Percentiles rank a stretch among this genome's conserved stretches.
phyloP scores from a whole-genome alignment of 2,329 filamentous ascomycete genomes.

The Xylariaceae sp. region DNA sequence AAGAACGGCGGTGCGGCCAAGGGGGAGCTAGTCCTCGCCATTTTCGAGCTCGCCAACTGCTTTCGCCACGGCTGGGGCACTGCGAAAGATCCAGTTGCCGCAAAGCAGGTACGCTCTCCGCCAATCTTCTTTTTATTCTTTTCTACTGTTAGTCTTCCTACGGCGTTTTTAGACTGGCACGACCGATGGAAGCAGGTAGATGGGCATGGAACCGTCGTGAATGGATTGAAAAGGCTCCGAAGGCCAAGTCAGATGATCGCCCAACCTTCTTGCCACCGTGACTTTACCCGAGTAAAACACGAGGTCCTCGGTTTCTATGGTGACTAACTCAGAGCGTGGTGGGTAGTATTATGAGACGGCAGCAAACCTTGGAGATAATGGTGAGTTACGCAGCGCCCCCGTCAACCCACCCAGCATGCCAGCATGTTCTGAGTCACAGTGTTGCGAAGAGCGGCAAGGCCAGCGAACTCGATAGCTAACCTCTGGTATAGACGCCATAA shows the following conservation, averaged over 20 bases:
- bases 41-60: conserved; percentile 89
- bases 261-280: conserved; percentile 3
- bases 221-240: conserved; percentile 1
- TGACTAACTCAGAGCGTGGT: conserved; percentile 24
- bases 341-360: conserved; percentile 92
- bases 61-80: conserved; percentile 96
- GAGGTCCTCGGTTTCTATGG: conserved; percentile 8
- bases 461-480: conserved; percentile 27
- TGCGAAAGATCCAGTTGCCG: conserved; percentile 77
- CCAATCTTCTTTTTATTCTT: background rate
- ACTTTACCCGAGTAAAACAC: conserved; percentile 4
- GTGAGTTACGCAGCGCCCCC: conserved; percentile 40
- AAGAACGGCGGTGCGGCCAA: conserved; percentile 94
- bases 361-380: conserved; percentile 88
- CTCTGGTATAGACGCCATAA: conserved; percentile 74
- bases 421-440: conserved; percentile 21
- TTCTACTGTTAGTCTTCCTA: conserved; percentile 1
- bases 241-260: conserved; percentile 4
- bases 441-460: conserved; percentile 4
- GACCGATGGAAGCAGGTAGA: background rate
- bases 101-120: conserved; percentile 56
- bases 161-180: conserved; percentile 3
- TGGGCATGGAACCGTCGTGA: conserved; percentile 3
- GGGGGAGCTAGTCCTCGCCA: conserved; percentile 91
- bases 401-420: conserved; percentile 8